Conservation (phyloP, 306 rosid genomes). For the Rosa rugosa region DNA sequence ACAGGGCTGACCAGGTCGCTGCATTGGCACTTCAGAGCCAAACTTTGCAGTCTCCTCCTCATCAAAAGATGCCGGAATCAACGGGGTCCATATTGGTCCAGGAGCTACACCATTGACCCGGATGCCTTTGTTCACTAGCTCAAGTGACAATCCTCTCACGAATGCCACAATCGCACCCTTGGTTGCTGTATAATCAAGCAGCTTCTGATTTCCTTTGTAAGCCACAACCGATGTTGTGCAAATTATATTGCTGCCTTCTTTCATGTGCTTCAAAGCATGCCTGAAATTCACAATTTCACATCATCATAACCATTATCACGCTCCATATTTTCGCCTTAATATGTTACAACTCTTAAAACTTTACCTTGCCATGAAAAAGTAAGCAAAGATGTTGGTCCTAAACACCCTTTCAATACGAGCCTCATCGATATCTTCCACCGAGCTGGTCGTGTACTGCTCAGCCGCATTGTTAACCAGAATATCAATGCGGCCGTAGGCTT, state of each 20-base stretch:
- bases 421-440: constrained; percentile 71
- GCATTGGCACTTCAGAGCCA: constrained; percentile 59
- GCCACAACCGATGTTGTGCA: constrained; percentile 77
- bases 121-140: constrained; percentile 51
- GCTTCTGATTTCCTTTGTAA: constrained; percentile 42
- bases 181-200: constrained; percentile 63
- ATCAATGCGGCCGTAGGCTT: constrained; percentile 58
- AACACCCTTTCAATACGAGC: constrained; percentile 67
- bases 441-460: constrained; percentile 49
- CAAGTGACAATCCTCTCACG: constrained; percentile 61
- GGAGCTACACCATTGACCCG: constrained; percentile 90
- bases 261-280: constrained; percentile 81
- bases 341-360: not conserved
- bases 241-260: constrained; percentile 70
- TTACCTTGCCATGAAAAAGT: constrained; percentile 63
- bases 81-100: constrained; percentile 83
- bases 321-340: not conserved
- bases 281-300: constrained; percentile 17
- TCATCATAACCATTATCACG: no score
- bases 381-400: constrained; percentile 68
- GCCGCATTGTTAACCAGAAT: constrained; percentile 76
- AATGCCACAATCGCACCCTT: constrained; percentile 77
- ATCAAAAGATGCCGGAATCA: constrained; percentile 45
- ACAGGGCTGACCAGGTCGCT: constrained; percentile 73
- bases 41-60: constrained; percentile 35